These are phyloP conservation scores for Metroxylon sagu DNA, from an alignment of 176 grass and related monocot genomes.

Conservation along the genomic window DNA sequence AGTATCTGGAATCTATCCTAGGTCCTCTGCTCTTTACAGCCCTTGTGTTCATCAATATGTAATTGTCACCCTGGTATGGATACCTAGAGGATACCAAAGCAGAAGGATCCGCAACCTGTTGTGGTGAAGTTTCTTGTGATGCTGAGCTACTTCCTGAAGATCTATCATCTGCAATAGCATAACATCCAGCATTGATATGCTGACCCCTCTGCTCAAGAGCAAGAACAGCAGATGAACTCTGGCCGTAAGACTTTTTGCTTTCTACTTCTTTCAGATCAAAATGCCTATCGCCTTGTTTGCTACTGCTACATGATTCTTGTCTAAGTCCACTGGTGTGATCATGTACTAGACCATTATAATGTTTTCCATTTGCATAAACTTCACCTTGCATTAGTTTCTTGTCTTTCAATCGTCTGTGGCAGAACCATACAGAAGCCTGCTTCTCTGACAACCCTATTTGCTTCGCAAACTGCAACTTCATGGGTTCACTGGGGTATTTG, in stretches of 20 bases:
- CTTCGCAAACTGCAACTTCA: constrained; percentile 11
- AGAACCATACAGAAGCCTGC: constrained; percentile 17
- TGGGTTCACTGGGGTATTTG: constrained; percentile 12
- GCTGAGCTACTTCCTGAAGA: neutral
- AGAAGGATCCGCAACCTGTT: neutral
- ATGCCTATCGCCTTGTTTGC: constrained; percentile 9
- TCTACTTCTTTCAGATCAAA: constrained; percentile 13
- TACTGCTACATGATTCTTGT: constrained; percentile 19
- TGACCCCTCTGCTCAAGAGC: neutral
- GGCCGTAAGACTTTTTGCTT: constrained; percentile 7
- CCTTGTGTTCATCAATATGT: neutral
- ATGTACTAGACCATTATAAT: neutral
- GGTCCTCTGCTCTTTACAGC: neutral
- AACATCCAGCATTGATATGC: neutral
- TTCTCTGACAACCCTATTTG: constrained; percentile 17
- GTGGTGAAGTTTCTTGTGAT: neutral
- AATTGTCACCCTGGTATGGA: neutral
- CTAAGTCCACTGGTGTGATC: neutral
- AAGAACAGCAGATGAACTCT: neutral
- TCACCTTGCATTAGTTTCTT: constrained; percentile 10
- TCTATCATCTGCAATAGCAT: neutral
- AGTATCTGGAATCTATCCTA: neutral
- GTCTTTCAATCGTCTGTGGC: constrained; percentile 12
- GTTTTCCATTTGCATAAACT: neutral
- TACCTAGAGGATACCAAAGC: neutral